A percentile compares a stretch with the other conserved stretches of the same genome.
These are phyloP conservation scores for Thozetella sp. DNA, from an alignment of 495 filamentous ascomycete genomes.

Conservation along the genomic window DNA sequence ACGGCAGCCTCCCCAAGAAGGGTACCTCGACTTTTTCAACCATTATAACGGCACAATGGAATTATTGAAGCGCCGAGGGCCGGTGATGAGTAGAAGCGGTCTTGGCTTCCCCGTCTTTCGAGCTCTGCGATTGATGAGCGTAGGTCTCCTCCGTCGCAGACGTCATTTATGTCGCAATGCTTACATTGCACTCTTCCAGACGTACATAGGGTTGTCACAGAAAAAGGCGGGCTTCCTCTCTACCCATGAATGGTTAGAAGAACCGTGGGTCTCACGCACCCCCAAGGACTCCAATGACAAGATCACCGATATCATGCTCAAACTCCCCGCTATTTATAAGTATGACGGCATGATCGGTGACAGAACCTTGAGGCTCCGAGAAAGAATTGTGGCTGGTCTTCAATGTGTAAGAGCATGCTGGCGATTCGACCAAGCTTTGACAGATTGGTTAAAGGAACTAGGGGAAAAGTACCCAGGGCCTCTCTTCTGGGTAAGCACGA, in stretches of 20 bases:
- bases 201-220: not conserved
- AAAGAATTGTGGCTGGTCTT: not conserved
- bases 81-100: not conserved
- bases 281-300: not conserved
- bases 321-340: not conserved
- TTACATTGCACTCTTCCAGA: not conserved
- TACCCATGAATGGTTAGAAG: not conserved
- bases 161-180: too few relatives aligned
- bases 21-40: not conserved
- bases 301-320: not conserved
- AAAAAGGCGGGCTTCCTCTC: not conserved
- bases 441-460: not conserved
- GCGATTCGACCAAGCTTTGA: not conserved
- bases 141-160: too few relatives aligned
- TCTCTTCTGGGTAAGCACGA: not conserved
- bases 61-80: not conserved
- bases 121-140: not conserved
- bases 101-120: not conserved
- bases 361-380: not conserved
- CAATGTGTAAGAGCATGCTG: not conserved
- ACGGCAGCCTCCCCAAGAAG: not conserved
- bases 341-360: not conserved
- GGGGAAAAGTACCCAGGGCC: not conserved
- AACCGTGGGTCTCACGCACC: not conserved
- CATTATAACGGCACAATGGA: not conserved